Percentiles rank a stretch among this genome's conserved stretches.
Evolutionary conservation across 2,329 filamentous ascomycete genomes (phyloP).

Genomic region (Exserohilum turcica): DNA sequence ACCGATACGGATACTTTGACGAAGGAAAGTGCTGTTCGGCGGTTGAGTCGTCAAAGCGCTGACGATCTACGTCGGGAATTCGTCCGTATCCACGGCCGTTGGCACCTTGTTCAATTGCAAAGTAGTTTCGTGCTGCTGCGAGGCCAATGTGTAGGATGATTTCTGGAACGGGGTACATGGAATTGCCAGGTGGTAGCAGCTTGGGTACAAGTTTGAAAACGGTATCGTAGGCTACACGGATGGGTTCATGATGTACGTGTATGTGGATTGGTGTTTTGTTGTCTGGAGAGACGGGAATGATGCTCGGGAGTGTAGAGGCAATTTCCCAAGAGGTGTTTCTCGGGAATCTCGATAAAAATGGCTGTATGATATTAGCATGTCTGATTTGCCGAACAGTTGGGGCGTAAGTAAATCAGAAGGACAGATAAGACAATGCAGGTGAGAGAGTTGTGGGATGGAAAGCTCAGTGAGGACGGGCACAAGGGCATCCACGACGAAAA

Average conservation of each 20-base stretch:
- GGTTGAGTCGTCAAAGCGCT: constrained; percentile 26
- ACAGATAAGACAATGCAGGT: no score
- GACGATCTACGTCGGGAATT: constrained; percentile 44
- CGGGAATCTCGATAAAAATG: constrained; percentile 41
- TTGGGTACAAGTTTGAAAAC: constrained; percentile 35
- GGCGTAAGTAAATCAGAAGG: no score
- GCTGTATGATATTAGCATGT: constrained; percentile 25
- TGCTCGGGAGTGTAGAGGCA: constrained; percentile 43
- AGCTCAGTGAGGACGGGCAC: no score
- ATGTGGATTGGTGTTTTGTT: constrained; percentile 43
- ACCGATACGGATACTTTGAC: constrained; percentile 23
- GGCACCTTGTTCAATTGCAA: constrained; percentile 42
- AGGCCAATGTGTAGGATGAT: constrained; percentile 48
- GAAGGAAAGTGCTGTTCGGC: constrained; percentile 26
- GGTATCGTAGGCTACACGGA: constrained; percentile 44
- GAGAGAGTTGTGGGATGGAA: neutral
- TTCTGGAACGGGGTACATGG: constrained; percentile 29
- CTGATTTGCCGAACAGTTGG: no score
- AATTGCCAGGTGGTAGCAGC: constrained; percentile 32
- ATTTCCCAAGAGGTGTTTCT: constrained; percentile 48
- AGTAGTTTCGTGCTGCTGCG: constrained; percentile 43
- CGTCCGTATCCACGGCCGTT: constrained; percentile 36
- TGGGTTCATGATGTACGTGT: constrained; percentile 38
- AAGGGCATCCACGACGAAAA: neutral
- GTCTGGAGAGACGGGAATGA: constrained; percentile 33